Percentiles rank a stretch among this genome's conserved stretches.
These are phyloP conservation scores for Peronospora farinosa DNA, from an alignment of 352 stramenopile species.

Conservation along the genomic window DNA sequence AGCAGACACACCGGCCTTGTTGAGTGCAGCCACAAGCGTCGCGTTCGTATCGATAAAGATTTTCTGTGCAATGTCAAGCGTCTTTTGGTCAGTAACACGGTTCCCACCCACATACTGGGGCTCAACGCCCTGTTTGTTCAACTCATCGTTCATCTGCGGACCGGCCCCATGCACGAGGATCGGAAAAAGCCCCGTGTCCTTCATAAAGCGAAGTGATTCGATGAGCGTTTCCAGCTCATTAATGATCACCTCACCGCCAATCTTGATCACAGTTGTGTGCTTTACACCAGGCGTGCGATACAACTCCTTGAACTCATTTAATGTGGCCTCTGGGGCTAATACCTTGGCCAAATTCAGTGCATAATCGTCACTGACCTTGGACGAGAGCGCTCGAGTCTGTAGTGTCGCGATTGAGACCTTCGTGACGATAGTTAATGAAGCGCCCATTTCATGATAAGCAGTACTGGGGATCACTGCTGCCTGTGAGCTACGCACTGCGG, in stretches of 20 bases:
- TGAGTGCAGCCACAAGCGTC: conserved; percentile 74
- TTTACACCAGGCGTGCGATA: conserved; percentile 66
- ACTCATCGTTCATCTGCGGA: conserved; percentile 86
- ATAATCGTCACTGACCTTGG: conserved; percentile 24
- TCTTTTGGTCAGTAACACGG: conserved; percentile 83
- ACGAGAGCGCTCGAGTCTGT: conserved; percentile 23
- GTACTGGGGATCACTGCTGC: background rate
- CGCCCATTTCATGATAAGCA: background rate
- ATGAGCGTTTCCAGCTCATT: conserved; percentile 83
- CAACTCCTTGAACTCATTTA: conserved; percentile 64
- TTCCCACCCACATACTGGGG: conserved; percentile 85
- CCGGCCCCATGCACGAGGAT: conserved; percentile 86
- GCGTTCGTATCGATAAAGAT: conserved; percentile 83
- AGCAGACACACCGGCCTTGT: conserved; percentile 52
- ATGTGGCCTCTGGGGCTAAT: conserved; percentile 45
- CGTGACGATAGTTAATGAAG: background rate
- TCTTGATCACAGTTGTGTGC: conserved; percentile 85
- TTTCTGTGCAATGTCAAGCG: conserved; percentile 77
- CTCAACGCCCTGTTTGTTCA: conserved; percentile 71
- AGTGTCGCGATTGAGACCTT: background rate
- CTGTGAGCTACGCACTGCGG: conserved; percentile 16
- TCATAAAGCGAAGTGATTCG: conserved; percentile 77
- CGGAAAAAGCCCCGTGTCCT: conserved; percentile 75
- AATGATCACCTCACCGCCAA: conserved; percentile 85
- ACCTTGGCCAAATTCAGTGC: conserved; percentile 54